Base-by-base conservation (phyloP, 768 basidiomycete genomes). In the Termitomyces sp. region DNA sequence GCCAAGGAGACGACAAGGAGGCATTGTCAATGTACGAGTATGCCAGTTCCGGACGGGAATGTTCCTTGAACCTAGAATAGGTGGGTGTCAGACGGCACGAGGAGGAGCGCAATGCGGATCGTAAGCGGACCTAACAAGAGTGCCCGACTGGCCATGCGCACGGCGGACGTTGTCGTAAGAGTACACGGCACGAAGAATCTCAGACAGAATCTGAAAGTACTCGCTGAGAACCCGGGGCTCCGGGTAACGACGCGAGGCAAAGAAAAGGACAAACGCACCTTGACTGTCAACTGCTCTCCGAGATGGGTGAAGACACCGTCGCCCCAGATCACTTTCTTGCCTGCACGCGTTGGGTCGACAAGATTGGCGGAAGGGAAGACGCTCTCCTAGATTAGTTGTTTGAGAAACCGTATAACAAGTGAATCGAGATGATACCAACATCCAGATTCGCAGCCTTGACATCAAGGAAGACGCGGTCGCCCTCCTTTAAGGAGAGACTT, bases 101-200 rank as follows among this genome's bases (percentile, higher is more conserved):
- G 14, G 30, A 28, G 42, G n/a, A n/a, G 3, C 11, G 17, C 4
- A 9, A 26, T 30, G 22, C 28, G 2, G 11, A 32, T 17, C 5
- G 21, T 63, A 15, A 21, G 1, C 70, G 52, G 53, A 79, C 81
- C 84, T 74, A 54, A 78, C 77, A 32, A 93, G 78, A 12, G 54
- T 60, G 0, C 90, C 90, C 5, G 87, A 88, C 45, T 78, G 74
- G 1, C 84, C 85, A 1, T 87, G 87, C 3, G 82, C 88, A 45
- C 87, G 84, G 35, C 77, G 74, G 44, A 92, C 59, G 48, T 82
- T 82, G 24, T 77, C 70, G 42, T 80, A 74, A 35, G 75, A 75
- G 57, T 84, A 84, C 22, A 92, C 70, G 3, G 79, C 84, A 19
- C 82, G 82, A n/a, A 92, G 69, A 15, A 83, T 79, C 61, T 85